Evolutionary conservation across 2,329 filamentous ascomycete genomes (phyloP).

Genomic region (Arthrobotrys megalospora): DNA sequence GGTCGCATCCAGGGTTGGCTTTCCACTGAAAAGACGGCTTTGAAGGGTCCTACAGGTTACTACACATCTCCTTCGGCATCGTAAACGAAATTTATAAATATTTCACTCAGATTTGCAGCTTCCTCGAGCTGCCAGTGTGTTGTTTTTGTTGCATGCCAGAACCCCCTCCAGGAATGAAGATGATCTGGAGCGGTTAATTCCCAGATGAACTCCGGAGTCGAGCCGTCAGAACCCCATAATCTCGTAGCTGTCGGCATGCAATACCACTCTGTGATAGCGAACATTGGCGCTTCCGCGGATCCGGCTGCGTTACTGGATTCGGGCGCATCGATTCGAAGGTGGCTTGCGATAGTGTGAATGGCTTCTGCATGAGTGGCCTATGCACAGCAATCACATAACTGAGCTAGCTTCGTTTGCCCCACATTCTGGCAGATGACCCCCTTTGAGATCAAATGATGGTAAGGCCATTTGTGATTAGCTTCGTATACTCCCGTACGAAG

Average conservation of each 20-base stretch:
- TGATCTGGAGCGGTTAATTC: constrained; percentile 20
- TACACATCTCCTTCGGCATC: not conserved
- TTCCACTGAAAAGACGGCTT: not conserved
- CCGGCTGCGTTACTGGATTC: constrained; percentile 55
- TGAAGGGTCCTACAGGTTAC: not conserved
- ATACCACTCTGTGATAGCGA: constrained; percentile 41
- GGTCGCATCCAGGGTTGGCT: not conserved
- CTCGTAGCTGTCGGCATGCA: constrained; percentile 28
- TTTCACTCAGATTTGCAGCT: not conserved
- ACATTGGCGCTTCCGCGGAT: constrained; percentile 55
- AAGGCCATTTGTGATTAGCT: constrained; percentile 27
- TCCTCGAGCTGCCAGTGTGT: not conserved
- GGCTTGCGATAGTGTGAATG: constrained; percentile 48
- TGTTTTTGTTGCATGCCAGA: constrained; percentile 27
- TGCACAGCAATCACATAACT: constrained; percentile 54
- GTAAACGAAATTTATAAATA: not conserved
- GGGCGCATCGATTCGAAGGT: constrained; percentile 33
- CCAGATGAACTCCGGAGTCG: constrained; percentile 26
- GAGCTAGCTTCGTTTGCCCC: constrained; percentile 43
- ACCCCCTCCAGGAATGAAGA: not conserved
- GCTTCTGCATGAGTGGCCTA: constrained; percentile 44
- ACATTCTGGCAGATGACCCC: constrained; percentile 59
- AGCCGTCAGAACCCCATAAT: constrained; percentile 6
- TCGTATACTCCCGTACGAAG: constrained; percentile 16
- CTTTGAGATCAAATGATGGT: constrained; percentile 23